Evolutionary conservation across 306 rosid species (phyloP).

Genomic region (Inga oerstediana): DNA sequence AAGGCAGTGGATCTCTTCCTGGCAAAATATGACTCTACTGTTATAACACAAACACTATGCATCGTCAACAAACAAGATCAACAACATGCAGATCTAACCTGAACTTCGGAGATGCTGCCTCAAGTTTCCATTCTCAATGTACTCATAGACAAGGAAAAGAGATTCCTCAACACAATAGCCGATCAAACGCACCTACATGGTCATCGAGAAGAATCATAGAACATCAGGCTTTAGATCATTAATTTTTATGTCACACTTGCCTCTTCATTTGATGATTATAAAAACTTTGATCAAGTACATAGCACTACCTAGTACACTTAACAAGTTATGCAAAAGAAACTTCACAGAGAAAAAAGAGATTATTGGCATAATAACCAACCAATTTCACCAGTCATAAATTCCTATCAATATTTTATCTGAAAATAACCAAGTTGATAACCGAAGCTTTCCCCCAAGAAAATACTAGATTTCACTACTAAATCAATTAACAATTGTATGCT

Average conservation of each 20-base stretch:
- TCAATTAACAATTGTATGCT: conserved; percentile 6
- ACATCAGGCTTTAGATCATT: not conserved
- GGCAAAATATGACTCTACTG: conserved; percentile 24
- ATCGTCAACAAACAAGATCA: not conserved
- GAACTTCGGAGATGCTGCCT: conserved; percentile 74
- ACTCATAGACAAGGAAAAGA: conserved; percentile 89
- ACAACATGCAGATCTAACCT: conserved; percentile 49
- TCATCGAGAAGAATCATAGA: not conserved
- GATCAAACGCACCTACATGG: conserved; percentile 84
- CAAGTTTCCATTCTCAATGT: conserved; percentile 84
- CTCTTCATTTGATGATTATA: not conserved
- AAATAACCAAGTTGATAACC: not conserved
- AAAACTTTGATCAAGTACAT: conserved; percentile 7
- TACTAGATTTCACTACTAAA: conserved; percentile 16
- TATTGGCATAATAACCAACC: not conserved
- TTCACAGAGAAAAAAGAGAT: not conserved
- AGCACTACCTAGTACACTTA: not conserved
- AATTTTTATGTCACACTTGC: not conserved
- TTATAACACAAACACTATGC: conserved; percentile 15
- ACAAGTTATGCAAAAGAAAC: conserved; percentile 3
- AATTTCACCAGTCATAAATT: conserved; percentile 3
- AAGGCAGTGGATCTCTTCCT: conserved; percentile 73
- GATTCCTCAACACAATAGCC: conserved; percentile 83
- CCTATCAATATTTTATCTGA: conserved; percentile 6
- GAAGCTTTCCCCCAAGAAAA: not conserved